phyloP scores from a whole-genome alignment of 805 yeast genomes.

The Isabelozyma pseudorhagii region DNA sequence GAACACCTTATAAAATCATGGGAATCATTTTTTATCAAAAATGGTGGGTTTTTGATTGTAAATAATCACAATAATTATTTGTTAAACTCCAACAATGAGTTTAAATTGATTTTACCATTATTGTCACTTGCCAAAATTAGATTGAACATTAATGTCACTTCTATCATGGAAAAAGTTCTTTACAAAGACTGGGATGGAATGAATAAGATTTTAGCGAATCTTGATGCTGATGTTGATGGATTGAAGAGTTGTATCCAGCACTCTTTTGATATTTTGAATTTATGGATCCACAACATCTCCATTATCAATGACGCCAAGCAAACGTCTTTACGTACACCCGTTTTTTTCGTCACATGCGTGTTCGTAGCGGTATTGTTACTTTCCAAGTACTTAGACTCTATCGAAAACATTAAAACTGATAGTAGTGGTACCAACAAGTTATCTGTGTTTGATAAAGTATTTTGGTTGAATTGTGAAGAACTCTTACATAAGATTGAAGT shows the following conservation, averaged over 20 bases:
- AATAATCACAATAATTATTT: conserved; percentile 47
- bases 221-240: conserved; percentile 57
- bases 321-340: conserved; percentile 71
- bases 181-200: conserved; percentile 65
- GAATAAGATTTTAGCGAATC: conserved; percentile 48
- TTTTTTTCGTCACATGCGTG: conserved; percentile 68
- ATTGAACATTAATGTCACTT: conserved; percentile 58
- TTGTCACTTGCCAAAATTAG: conserved; percentile 65
- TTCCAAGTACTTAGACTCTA: conserved; percentile 56
- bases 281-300: conserved; percentile 73
- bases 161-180: conserved; percentile 60
- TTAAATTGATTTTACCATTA: conserved; percentile 65
- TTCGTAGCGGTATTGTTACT: conserved; percentile 61
- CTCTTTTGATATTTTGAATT: conserved; percentile 55
- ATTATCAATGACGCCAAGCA: conserved; percentile 62
- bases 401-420: conserved; percentile 37
- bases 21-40: conserved; percentile 61
- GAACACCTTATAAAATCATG: conserved; percentile 59
- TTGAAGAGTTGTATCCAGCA: conserved; percentile 60
- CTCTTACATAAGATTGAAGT: conserved; percentile 59
- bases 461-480: conserved; percentile 62
- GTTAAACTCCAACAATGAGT: conserved; percentile 50
- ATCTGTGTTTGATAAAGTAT: conserved; percentile 55
- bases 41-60: conserved; percentile 60
- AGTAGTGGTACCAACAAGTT: conserved; percentile 16